phyloP scores from a whole-genome alignment of 306 rosid genomes.

The Gastrolobium villosum region DNA sequence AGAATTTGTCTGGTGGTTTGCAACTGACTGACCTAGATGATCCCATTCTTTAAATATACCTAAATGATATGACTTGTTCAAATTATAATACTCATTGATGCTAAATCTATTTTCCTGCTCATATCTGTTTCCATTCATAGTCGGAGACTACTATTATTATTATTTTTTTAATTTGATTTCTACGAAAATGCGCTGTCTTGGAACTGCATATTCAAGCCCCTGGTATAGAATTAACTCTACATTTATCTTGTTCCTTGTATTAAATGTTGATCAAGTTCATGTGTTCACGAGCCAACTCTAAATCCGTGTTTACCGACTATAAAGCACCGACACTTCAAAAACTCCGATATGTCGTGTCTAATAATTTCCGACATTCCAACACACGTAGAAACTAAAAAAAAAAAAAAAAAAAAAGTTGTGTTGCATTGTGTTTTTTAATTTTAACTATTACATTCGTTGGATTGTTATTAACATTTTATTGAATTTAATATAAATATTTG shows the following conservation, averaged over 20 bases:
- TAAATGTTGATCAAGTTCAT: neutral
- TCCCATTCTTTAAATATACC: constrained; percentile 56
- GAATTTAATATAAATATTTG: too few species aligned
- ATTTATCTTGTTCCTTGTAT: neutral
- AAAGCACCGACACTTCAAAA: too few species aligned
- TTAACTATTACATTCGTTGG: too few species aligned
- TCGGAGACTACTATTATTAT: neutral
- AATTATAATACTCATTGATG: constrained; percentile 44
- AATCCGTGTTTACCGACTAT: too few species aligned
- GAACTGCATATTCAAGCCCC: constrained; percentile 5
- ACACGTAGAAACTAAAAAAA: too few species aligned
- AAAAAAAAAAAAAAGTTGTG: too few species aligned
- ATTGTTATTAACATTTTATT: too few species aligned
- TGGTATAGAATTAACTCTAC: neutral
- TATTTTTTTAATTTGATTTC: constrained; percentile 9
- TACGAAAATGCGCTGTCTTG: neutral
- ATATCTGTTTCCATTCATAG: neutral
- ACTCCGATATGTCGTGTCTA: too few species aligned
- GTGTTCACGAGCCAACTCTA: neutral
- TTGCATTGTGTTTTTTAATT: too few species aligned
- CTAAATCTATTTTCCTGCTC: constrained; percentile 32
- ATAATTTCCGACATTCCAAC: too few species aligned
- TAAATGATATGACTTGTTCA: constrained; percentile 56
- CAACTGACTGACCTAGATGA: constrained; percentile 56
- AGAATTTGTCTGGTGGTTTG: constrained; percentile 49